Evolutionary conservation across 345 rosid genomes (phyloP).

Genomic region (Salix dunnii): DNA sequence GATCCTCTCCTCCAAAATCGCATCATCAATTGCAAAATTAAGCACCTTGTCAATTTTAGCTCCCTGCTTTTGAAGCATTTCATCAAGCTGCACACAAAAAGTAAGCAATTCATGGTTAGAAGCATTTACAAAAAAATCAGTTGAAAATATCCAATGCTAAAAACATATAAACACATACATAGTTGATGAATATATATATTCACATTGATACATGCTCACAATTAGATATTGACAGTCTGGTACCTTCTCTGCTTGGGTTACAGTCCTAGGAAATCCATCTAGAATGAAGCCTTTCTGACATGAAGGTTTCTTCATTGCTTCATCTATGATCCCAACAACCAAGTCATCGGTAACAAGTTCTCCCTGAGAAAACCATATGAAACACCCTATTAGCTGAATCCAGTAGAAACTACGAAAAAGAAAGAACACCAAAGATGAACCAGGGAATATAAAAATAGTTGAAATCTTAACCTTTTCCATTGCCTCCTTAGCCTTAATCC

Average conservation of each 20-base stretch:
- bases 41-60: conserved; percentile 72
- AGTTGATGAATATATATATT: background rate
- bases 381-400: conserved; percentile 11
- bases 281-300: conserved; percentile 94
- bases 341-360: conserved; percentile 94
- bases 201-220: background rate
- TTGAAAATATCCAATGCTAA: background rate
- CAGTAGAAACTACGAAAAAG: background rate
- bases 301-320: conserved; percentile 87
- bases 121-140: background rate
- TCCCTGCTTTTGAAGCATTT: conserved; percentile 86
- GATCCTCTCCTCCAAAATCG: conserved; percentile 88
- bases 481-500: conserved; percentile 91
- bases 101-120: conserved; percentile 13
- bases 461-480: conserved; percentile 73
- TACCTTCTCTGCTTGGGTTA: conserved; percentile 88
- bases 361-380: conserved; percentile 46
- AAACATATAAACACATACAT: background rate
- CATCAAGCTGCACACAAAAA: conserved; percentile 65
- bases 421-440: background rate
- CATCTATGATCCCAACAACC: conserved; percentile 92
- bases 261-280: conserved; percentile 93
- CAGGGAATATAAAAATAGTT: background rate
- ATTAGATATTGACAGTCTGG: background rate
- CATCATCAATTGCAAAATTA: conserved; percentile 83